phyloP scores from a whole-genome alignment of 257 asterid genomes.

The Avicennia marina region DNA sequence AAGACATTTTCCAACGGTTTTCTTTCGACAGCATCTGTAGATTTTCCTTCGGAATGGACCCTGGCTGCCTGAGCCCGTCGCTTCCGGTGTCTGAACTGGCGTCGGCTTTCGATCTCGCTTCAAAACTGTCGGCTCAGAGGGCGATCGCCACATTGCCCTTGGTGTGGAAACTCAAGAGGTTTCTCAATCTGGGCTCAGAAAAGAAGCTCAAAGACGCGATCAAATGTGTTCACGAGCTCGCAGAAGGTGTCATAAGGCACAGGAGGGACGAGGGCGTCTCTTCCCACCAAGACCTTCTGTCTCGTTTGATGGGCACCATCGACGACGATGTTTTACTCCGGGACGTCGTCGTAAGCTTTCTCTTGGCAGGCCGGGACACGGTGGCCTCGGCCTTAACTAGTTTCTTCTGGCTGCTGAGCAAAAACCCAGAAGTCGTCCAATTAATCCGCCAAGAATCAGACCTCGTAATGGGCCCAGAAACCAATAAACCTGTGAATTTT shows the following conservation, averaged over 20 bases:
- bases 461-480: constrained; percentile 20
- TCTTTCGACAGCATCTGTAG: too few species aligned
- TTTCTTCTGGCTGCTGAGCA: constrained; percentile 38
- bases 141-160: constrained; percentile 54
- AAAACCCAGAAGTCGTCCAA: constrained; percentile 10
- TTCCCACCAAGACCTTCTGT: constrained; percentile 25
- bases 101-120: constrained; percentile 61
- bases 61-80: constrained; percentile 46
- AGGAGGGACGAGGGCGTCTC: constrained; percentile 18
- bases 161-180: constrained; percentile 59
- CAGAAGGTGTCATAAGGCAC: constrained; percentile 28
- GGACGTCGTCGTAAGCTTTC: constrained; percentile 64
- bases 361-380: constrained; percentile 77
- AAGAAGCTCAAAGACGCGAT: constrained; percentile 52
- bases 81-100: constrained; percentile 54
- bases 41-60: constrained; percentile 72
- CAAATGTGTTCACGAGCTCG: constrained; percentile 31
- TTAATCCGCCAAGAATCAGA: constrained; percentile 28
- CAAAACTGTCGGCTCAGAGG: constrained; percentile 65
- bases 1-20: constrained; percentile 66
- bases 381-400: constrained; percentile 62
- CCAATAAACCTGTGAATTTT: too few species aligned
- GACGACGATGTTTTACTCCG: constrained; percentile 53
- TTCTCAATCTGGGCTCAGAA: constrained; percentile 58
- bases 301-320: constrained; percentile 51